Evolutionary conservation across 2,329 filamentous ascomycete genomes (phyloP).

Genomic region (Diaporthe destruens): DNA sequence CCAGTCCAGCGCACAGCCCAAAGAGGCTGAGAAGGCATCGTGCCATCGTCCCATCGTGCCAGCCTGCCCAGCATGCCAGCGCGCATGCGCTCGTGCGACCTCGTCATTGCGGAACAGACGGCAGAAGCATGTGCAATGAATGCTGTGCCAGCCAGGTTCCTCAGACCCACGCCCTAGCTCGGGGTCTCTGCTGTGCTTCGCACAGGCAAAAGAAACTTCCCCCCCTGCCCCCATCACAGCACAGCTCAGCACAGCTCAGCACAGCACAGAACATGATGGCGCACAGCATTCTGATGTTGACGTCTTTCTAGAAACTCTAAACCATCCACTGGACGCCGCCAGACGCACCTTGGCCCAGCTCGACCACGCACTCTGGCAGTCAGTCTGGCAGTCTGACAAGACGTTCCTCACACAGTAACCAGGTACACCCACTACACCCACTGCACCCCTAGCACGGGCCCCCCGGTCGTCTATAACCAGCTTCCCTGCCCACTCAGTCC

Average conservation of each 20-base stretch:
- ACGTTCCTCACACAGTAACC: conserved; percentile 11
- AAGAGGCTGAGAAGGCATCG: conserved; percentile 13
- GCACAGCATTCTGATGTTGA: conserved; percentile 10
- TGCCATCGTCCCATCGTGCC: background rate
- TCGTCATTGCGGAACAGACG: conserved; percentile 27
- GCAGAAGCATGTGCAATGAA: conserved; percentile 15
- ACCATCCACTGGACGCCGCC: conserved; percentile 6
- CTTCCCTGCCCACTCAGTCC: conserved; percentile 7
- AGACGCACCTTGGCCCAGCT: conserved; percentile 26
- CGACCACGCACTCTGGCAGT: background rate
- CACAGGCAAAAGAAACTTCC: conserved; percentile 33
- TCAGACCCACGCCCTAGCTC: conserved; percentile 12
- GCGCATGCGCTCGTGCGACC: conserved; percentile 32
- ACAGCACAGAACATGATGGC: background rate
- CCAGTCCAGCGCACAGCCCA: conserved; percentile 12
- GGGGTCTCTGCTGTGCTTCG: conserved; percentile 4
- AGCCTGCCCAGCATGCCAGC: conserved; percentile 11
- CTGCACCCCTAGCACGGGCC: background rate
- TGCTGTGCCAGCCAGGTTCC: conserved; percentile 14
- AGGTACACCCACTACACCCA: background rate
- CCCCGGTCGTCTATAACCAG: conserved; percentile 24
- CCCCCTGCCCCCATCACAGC: conserved; percentile 15
- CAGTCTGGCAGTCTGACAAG: background rate
- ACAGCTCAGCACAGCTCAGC: background rate
- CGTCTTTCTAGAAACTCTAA: conserved; percentile 27